phyloP scores from a whole-genome alignment of 108 stramenopile genomes.

The Skeletonema potamos region DNA sequence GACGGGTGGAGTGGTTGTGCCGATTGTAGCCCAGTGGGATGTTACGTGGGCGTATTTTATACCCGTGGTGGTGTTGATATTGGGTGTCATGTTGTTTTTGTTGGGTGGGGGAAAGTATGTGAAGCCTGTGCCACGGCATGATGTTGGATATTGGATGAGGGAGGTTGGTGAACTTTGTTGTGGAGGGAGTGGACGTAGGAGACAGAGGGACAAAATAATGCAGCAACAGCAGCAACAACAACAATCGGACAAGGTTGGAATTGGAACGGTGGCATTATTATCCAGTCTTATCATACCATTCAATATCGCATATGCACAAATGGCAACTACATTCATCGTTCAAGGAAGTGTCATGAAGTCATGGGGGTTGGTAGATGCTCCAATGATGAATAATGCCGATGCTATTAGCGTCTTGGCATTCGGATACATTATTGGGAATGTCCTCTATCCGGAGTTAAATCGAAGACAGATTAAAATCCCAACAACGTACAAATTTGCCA shows the following conservation, averaged over 20 bases:
- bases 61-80: conserved; percentile 62
- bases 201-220: background rate
- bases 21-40: conserved; percentile 69
- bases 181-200: background rate
- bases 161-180: conserved; percentile 9
- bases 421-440: conserved; percentile 65
- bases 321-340: conserved; percentile 83
- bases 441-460: conserved; percentile 67
- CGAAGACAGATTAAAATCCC: conserved; percentile 68
- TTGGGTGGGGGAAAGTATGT: conserved; percentile 70
- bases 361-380: conserved; percentile 75
- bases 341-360: conserved; percentile 84
- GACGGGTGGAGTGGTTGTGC: conserved; percentile 76
- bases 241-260: conserved; percentile 20
- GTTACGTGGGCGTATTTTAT: conserved; percentile 79
- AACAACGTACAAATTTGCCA: conserved; percentile 84
- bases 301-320: conserved; percentile 86
- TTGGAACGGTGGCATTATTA: conserved; percentile 57
- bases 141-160: background rate
- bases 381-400: conserved; percentile 80
- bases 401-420: conserved; percentile 70
- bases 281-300: conserved; percentile 72
- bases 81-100: conserved; percentile 68
- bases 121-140: conserved; percentile 39
- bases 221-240: background rate